Evolutionary conservation across 2,329 filamentous ascomycete species (phyloP).

Genomic region (Emmonsiellopsis sp.): DNA sequence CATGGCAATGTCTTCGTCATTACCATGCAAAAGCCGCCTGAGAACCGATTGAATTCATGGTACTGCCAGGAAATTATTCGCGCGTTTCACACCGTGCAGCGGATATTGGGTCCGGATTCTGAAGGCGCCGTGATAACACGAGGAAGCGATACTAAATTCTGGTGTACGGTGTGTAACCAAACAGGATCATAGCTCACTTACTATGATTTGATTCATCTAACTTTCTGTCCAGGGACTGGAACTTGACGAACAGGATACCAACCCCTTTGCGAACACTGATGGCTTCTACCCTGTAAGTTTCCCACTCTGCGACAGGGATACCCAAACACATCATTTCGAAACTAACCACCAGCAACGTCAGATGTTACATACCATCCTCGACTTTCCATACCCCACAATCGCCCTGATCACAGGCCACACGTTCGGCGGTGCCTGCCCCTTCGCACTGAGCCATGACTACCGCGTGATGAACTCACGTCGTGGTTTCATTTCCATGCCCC

Average conservation of each 20-base stretch:
- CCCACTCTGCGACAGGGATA: constrained; percentile 26
- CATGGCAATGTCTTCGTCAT: constrained; percentile 44
- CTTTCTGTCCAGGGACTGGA: constrained; percentile 30
- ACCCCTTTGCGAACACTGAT: constrained; percentile 48
- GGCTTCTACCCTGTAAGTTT: constrained; percentile 49
- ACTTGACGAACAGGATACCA: constrained; percentile 38
- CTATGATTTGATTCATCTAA: not conserved
- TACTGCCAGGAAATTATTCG: constrained; percentile 42
- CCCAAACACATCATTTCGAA: not conserved
- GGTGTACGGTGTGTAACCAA: constrained; percentile 35
- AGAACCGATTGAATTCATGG: constrained; percentile 44
- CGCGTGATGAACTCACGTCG: constrained; percentile 39
- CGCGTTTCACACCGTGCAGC: constrained; percentile 40
- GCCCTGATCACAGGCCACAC: constrained; percentile 42
- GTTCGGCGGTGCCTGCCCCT: constrained; percentile 42
- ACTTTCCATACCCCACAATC: constrained; percentile 42
- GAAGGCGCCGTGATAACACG: constrained; percentile 46
- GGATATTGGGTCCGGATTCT: constrained; percentile 37
- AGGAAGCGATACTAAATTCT: constrained; percentile 40
- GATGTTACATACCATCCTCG: constrained; percentile 40
- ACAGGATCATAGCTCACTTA: not conserved
- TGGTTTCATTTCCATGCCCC: constrained; percentile 44
- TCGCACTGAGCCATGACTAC: constrained; percentile 41
- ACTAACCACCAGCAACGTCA: constrained; percentile 5
- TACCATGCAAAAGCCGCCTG: constrained; percentile 46